Conservation (phyloP, 345 rosid genomes). For the Raphanus raphanistrum region DNA sequence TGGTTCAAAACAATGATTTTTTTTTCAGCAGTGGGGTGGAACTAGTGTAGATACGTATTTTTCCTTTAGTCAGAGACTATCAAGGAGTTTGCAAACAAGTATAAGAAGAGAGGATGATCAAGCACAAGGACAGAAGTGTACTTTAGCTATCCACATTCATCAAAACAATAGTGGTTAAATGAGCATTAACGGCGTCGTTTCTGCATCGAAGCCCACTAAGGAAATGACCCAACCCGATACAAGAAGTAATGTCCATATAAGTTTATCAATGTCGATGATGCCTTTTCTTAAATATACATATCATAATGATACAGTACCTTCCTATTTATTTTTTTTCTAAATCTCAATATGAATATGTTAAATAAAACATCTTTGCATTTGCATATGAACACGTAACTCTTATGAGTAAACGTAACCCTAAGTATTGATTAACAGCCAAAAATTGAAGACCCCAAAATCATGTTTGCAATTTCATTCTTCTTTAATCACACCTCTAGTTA, state of each 20-base stretch:
- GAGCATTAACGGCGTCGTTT: not conserved
- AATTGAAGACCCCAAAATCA: constrained; percentile 5
- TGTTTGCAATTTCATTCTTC: constrained; percentile 19
- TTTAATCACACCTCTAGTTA: constrained; percentile 13
- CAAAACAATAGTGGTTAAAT: not conserved
- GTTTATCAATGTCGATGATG: not conserved
- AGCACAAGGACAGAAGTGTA: not conserved
- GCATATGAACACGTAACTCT: constrained; percentile 24
- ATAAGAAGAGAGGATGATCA: constrained; percentile 49
- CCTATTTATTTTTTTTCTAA: not conserved
- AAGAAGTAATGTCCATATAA: not conserved
- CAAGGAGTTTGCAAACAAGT: constrained; percentile 71
- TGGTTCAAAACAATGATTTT: constrained; percentile 79
- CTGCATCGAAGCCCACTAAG: not conserved
- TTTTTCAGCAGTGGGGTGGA: constrained; percentile 89
- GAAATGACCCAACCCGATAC: not conserved
- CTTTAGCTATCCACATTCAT: not conserved
- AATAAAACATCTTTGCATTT: not conserved
- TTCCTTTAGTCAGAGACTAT: constrained; percentile 72
- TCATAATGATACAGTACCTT: not conserved
- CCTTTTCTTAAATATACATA: not conserved
- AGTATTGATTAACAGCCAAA: not conserved
- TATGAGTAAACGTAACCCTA: constrained; percentile 26
- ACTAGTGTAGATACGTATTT: constrained; percentile 78
- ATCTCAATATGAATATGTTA: not conserved